Evolutionary conservation across 148 eudicot species (phyloP).

Genomic region (Cornus controversa): DNA sequence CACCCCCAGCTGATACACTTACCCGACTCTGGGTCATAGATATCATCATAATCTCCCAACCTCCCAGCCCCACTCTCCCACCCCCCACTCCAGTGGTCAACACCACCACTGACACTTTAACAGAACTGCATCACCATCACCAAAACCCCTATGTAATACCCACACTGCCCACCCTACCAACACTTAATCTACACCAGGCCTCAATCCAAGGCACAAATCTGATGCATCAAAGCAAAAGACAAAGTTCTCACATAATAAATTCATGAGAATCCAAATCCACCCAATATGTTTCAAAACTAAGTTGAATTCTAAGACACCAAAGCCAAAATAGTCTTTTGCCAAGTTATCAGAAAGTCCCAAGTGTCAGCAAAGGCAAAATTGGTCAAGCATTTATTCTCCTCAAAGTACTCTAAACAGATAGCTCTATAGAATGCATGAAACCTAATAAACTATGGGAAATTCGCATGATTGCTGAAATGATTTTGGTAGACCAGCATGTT

Average conservation of each 20-base stretch:
- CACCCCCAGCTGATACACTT: too few species aligned
- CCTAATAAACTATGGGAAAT: not conserved
- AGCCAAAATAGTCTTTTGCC: not conserved
- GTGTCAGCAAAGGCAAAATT: not conserved
- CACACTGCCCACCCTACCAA: too few species aligned
- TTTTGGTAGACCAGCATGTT: not conserved
- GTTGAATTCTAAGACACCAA: not conserved
- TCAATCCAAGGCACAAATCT: not conserved
- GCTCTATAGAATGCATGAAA: not conserved
- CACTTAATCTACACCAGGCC: too few species aligned
- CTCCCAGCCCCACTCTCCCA: too few species aligned
- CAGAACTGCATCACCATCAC: too few species aligned
- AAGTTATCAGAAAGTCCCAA: not conserved
- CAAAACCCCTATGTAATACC: too few species aligned
- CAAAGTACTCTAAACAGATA: not conserved
- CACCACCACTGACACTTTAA: too few species aligned
- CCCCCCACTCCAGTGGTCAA: too few species aligned
- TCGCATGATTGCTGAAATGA: not conserved
- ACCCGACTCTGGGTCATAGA: too few species aligned
- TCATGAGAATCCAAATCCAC: not conserved
- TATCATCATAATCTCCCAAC: too few species aligned
- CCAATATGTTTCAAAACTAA: not conserved
- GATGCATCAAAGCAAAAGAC: not conserved
- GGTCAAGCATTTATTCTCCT: not conserved
- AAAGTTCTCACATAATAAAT: not conserved